A percentile compares a stretch with the other conserved stretches of the same genome.
Evolutionary conservation across 2,329 filamentous ascomycete species (phyloP).

Genomic region (Aspergillus flavus): DNA sequence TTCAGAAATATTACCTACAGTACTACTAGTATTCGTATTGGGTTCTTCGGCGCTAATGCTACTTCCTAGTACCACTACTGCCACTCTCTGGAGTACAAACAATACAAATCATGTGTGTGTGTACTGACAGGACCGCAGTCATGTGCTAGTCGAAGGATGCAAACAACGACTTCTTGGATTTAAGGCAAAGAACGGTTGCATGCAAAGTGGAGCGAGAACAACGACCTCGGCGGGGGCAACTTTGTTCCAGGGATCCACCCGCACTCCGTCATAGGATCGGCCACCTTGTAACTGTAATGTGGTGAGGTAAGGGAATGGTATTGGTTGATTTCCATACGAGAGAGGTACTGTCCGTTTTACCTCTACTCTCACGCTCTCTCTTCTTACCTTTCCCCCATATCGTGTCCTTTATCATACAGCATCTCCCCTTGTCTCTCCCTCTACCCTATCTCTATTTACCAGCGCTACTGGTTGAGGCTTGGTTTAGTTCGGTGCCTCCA

Average conservation of each 20-base stretch:
- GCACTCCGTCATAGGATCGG: slow-evolving; percentile 8
- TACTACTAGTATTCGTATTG: not conserved
- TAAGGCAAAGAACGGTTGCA: not conserved
- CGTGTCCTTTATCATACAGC: not conserved
- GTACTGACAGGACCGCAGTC: not conserved
- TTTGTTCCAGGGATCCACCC: slow-evolving; percentile 9
- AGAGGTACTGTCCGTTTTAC: not conserved
- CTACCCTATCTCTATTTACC: not conserved
- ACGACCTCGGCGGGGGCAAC: slow-evolving; percentile 5
- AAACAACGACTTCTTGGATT: no score
- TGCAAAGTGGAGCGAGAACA: not conserved
- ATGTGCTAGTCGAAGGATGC: not conserved
- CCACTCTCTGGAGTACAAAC: not conserved
- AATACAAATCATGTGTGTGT: not conserved
- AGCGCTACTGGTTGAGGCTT: not conserved
- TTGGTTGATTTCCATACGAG: slow-evolving; percentile 1
- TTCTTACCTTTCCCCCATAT: not conserved
- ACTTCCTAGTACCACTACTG: not conserved
- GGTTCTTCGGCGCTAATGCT: not conserved
- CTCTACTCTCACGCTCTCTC: not conserved
- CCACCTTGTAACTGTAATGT: not conserved
- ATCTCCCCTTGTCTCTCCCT: not conserved
- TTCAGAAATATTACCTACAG: not conserved
- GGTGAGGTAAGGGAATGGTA: slow-evolving; percentile 1
- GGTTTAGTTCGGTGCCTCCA: not conserved